phyloP scores from a whole-genome alignment of 169 alveolate species.

The Toxoplasma gondii region DNA sequence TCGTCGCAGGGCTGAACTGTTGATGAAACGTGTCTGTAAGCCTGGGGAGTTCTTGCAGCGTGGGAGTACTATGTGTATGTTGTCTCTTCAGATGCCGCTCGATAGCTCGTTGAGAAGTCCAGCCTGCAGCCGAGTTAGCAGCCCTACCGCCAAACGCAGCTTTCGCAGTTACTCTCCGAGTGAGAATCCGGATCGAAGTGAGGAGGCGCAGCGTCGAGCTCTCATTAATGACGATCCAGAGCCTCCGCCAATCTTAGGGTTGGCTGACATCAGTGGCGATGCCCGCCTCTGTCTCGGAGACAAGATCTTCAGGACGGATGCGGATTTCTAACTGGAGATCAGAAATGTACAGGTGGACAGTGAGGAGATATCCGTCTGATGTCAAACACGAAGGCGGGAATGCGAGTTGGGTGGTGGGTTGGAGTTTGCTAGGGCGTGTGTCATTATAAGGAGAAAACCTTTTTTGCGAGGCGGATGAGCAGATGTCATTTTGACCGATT shows the following conservation, averaged over 20 bases:
- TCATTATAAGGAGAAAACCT: neutral
- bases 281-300: slow-evolving; percentile 35
- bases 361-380: too few species aligned
- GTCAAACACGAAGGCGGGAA: neutral
- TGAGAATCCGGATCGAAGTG: neutral
- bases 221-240: slow-evolving; percentile 66
- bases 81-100: neutral
- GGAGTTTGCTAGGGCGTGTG: neutral
- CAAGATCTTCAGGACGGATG: slow-evolving; percentile 52
- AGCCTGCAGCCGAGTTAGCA: neutral
- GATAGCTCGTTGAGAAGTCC: neutral
- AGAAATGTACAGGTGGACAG: neutral
- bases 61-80: neutral
- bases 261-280: neutral
- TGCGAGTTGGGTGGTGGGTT: neutral
- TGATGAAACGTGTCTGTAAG: too few species aligned
- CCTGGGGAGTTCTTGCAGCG: too few species aligned
- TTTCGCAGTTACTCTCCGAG: neutral
- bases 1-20: too few species aligned
- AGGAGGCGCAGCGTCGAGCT: slow-evolving; percentile 41
- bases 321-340: slow-evolving; percentile 39
- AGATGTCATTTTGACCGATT: neutral
- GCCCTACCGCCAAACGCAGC: neutral
- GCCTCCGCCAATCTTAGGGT: slow-evolving; percentile 44
- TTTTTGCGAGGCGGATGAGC: neutral